A percentile compares a stretch with the other conserved stretches of the same genome.
These are phyloP conservation scores for Collybia nuda DNA, from an alignment of 768 basidiomycete species.

Conservation along the genomic window DNA sequence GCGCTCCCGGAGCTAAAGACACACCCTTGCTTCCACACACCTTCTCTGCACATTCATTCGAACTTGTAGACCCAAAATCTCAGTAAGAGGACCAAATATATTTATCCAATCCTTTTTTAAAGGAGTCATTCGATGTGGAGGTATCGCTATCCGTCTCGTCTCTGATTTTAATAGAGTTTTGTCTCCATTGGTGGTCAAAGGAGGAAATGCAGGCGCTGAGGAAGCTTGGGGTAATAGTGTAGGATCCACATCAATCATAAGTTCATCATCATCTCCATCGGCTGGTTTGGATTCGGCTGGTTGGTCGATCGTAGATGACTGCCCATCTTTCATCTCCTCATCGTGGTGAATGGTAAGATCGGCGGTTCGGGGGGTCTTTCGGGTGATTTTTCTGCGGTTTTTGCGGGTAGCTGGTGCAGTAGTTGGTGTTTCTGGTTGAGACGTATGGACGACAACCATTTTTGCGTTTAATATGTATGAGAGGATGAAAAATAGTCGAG, in stretches of 20 bases:
- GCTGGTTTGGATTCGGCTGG: conserved; percentile 14
- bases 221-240: conserved; percentile 40
- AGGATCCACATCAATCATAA: conserved; percentile 58
- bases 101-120: conserved; percentile 58
- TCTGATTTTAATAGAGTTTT: conserved; percentile 72
- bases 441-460: conserved; percentile 42
- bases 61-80: conserved; percentile 92
- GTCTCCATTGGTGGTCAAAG: conserved; percentile 59
- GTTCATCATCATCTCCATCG: conserved; percentile 56
- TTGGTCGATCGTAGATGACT: not conserved
- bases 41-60: conserved; percentile 93
- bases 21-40: conserved; percentile 90
- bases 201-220: conserved; percentile 66
- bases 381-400: conserved; percentile 37
- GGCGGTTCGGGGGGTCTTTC: conserved; percentile 23
- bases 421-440: conserved; percentile 14
- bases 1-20: conserved; percentile 21
- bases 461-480: conserved; percentile 7
- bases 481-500: conserved; percentile 7
- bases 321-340: conserved; percentile 18
- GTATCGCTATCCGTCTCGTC: conserved; percentile 85
- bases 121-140: conserved; percentile 97
- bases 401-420: conserved; percentile 22
- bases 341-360: conserved; percentile 13
- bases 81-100: conserved; percentile 82